These are phyloP conservation scores for Penicillium soppii DNA, from an alignment of 495 filamentous ascomycete genomes.

Conservation along the genomic window DNA sequence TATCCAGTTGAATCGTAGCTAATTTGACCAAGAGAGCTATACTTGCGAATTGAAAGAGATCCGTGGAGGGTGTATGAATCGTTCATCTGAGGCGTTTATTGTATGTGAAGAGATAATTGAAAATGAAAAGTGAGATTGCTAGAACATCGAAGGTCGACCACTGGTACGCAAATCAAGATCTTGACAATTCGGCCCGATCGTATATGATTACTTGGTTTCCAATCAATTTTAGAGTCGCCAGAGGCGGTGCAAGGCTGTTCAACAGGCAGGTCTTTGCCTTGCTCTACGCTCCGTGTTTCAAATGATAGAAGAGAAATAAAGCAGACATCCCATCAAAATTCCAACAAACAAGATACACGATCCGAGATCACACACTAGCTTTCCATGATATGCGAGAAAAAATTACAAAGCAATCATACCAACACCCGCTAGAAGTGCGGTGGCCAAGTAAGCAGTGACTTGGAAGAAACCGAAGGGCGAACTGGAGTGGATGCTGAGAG, in stretches of 20 bases:
- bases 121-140: too few relatives aligned
- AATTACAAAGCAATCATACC: slow-evolving; percentile 71
- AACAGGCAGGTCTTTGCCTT: too few relatives aligned
- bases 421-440: slow-evolving; percentile 64
- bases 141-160: too few relatives aligned
- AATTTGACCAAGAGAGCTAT: slow-evolving; percentile 25
- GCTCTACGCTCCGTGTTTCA: not conserved
- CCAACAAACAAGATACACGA: not conserved
- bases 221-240: too few relatives aligned
- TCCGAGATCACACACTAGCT: not conserved
- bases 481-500: slow-evolving; percentile 32
- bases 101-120: too few relatives aligned
- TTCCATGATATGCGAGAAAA: not conserved
- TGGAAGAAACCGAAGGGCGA: slow-evolving; percentile 55
- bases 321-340: not conserved
- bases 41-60: not conserved
- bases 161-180: too few relatives aligned
- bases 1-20: slow-evolving; percentile 29
- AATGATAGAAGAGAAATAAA: not conserved
- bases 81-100: too few relatives aligned
- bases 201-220: too few relatives aligned
- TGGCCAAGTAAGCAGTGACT: slow-evolving; percentile 61
- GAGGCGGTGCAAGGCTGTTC: too few relatives aligned
- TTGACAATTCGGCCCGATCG: too few relatives aligned
- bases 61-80: too few relatives aligned